phyloP scores from a whole-genome alignment of 257 asterid species.

The Nicotiana tomentosiformis region DNA sequence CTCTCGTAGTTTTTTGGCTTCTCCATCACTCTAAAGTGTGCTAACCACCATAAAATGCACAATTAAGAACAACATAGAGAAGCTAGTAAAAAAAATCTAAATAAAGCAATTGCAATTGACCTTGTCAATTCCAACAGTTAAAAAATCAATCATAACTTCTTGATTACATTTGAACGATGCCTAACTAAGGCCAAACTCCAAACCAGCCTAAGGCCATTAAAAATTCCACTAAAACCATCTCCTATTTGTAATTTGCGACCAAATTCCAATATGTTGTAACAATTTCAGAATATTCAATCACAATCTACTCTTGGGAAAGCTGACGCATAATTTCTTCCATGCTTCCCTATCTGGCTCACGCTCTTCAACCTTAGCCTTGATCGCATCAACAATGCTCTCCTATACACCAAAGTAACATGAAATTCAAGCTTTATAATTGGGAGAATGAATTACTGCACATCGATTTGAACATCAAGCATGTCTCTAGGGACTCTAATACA shows the following conservation, averaged over 20 bases:
- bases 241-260: conserved; percentile 26
- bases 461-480: not conserved
- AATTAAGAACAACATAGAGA: too few species aligned
- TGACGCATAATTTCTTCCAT: conserved; percentile 71
- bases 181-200: not conserved
- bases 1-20: too few species aligned
- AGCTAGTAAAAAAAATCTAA: not conserved
- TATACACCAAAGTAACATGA: not conserved
- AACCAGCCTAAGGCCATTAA: not conserved
- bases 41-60: too few species aligned
- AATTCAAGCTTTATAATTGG: not conserved
- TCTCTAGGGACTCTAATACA: not conserved
- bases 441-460: not conserved
- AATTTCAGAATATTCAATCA: conserved; percentile 21
- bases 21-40: too few species aligned
- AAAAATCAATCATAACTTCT: not conserved
- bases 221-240: not conserved
- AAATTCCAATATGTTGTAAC: not conserved
- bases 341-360: conserved; percentile 63
- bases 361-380: conserved; percentile 39
- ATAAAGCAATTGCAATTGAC: not conserved
- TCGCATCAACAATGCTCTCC: conserved; percentile 58
- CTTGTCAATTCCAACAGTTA: not conserved
- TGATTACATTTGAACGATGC: not conserved
- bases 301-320: conserved; percentile 73